phyloP scores from a whole-genome alignment of 495 filamentous ascomycete genomes.

The Lasiosphaeris hirsuta region DNA sequence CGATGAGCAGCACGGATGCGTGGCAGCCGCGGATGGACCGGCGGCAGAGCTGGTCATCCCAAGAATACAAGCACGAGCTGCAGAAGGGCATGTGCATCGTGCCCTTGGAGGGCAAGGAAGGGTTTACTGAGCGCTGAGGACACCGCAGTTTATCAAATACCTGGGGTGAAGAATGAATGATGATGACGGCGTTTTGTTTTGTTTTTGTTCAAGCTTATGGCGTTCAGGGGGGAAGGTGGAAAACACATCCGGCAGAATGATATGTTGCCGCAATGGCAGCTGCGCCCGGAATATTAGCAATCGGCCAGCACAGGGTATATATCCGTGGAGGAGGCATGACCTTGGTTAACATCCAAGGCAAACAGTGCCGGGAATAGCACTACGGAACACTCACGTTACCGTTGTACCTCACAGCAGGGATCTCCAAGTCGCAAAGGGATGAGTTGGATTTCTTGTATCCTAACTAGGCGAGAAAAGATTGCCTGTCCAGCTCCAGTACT shows the following conservation, averaged over 20 bases:
- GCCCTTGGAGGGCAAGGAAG: conserved; percentile 15
- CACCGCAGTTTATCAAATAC: neutral
- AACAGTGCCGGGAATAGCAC: too few relatives aligned
- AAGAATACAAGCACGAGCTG: conserved; percentile 46
- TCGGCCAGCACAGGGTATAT: too few relatives aligned
- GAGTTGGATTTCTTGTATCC: too few relatives aligned
- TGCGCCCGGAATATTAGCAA: too few relatives aligned
- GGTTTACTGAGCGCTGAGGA: conserved; percentile 33
- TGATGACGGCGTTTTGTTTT: neutral
- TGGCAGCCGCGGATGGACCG: conserved; percentile 46
- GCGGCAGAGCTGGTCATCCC: conserved; percentile 42
- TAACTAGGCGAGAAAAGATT: too few relatives aligned
- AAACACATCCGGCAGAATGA: neutral
- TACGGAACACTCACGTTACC: too few relatives aligned
- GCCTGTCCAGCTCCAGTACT: too few relatives aligned
- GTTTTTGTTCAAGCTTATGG: neutral
- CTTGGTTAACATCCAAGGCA: too few relatives aligned
- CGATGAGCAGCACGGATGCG: conserved; percentile 32
- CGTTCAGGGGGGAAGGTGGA: neutral
- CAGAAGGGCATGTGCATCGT: conserved; percentile 29
- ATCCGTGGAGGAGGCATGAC: too few relatives aligned
- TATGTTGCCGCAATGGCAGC: too few relatives aligned
- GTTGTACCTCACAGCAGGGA: too few relatives aligned
- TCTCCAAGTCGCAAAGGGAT: too few relatives aligned
- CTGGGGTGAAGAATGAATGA: neutral